Conservation (phyloP, 1,284 basidiomycete species). For the Malassezia psittaci region DNA sequence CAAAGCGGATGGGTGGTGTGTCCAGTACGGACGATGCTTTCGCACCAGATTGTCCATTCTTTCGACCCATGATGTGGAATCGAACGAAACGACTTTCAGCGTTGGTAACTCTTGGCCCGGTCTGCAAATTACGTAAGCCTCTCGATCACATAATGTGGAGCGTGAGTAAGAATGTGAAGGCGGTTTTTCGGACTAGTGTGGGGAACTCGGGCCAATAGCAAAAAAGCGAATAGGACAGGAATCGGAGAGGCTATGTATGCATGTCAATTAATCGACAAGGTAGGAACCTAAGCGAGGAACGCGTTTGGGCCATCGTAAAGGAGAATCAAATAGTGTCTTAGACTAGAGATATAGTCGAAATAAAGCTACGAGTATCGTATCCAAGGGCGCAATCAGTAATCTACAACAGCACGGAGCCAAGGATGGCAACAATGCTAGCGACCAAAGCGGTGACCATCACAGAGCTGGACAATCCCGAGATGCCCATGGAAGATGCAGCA, state of each 20-base stretch:
- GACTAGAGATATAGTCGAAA: not conserved
- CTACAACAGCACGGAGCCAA: not conserved
- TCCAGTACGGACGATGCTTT: not conserved
- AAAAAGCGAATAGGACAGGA: too few species aligned
- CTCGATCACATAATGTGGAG: too few species aligned
- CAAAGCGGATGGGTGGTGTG: conserved; percentile 19
- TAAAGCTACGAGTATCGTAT: too few species aligned
- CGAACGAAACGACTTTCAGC: too few species aligned
- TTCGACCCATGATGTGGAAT: conserved; percentile 8
- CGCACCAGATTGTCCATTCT: not conserved
- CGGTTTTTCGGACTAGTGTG: too few species aligned
- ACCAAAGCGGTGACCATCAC: not conserved
- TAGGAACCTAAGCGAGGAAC: not conserved
- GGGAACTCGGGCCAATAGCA: too few species aligned
- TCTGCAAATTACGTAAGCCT: not conserved
- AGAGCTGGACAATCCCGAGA: not conserved
- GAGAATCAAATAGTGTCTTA: too few species aligned
- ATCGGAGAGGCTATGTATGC: too few species aligned
- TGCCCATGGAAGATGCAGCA: not conserved
- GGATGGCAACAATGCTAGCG: not conserved
- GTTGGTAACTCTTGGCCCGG: not conserved
- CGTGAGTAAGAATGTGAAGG: too few species aligned
- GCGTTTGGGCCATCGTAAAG: too few species aligned
- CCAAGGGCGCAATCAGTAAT: too few species aligned
- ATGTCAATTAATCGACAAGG: not conserved